Percentiles rank a stretch among this genome's conserved stretches.
These are phyloP conservation scores for Lobosporangium transversale DNA, from an alignment of 192 early-diverging fungal genomes.

Conservation along the genomic window DNA sequence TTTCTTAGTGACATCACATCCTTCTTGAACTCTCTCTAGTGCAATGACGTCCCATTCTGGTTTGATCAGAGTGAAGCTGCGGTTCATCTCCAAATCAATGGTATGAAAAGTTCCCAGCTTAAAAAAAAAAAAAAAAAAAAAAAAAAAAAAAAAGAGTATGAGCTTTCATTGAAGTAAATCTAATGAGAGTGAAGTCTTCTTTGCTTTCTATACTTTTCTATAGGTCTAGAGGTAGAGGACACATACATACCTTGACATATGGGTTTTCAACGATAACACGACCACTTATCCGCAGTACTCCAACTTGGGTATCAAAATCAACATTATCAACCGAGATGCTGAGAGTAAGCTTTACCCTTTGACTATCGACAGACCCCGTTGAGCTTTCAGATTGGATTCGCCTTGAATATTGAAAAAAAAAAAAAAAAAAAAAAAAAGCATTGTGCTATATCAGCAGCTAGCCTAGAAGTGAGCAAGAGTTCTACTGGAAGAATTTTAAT, in stretches of 20 bases:
- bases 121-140: slow-evolving; percentile 3
- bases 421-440: neutral
- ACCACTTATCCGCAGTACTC: slow-evolving; percentile 88
- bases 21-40: slow-evolving; percentile 86
- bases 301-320: slow-evolving; percentile 91
- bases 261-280: slow-evolving; percentile 87
- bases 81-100: slow-evolving; percentile 90
- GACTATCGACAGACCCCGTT: slow-evolving; percentile 90
- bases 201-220: neutral
- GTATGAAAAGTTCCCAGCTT: slow-evolving; percentile 94
- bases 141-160: neutral
- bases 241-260: slow-evolving; percentile 78
- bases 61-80: slow-evolving; percentile 89
- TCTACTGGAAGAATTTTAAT: neutral
- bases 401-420: slow-evolving; percentile 50
- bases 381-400: slow-evolving; percentile 87
- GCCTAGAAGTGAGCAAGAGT: neutral
- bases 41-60: slow-evolving; percentile 94
- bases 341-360: slow-evolving; percentile 80
- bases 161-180: too few relatives aligned
- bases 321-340: slow-evolving; percentile 87
- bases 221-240: too few relatives aligned
- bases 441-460: neutral
- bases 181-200: neutral
- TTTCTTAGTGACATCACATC: slow-evolving; percentile 88